Base-by-base conservation (phyloP, 2,329 filamentous ascomycete genomes). In the Trichoderma afroharzianum region DNA sequence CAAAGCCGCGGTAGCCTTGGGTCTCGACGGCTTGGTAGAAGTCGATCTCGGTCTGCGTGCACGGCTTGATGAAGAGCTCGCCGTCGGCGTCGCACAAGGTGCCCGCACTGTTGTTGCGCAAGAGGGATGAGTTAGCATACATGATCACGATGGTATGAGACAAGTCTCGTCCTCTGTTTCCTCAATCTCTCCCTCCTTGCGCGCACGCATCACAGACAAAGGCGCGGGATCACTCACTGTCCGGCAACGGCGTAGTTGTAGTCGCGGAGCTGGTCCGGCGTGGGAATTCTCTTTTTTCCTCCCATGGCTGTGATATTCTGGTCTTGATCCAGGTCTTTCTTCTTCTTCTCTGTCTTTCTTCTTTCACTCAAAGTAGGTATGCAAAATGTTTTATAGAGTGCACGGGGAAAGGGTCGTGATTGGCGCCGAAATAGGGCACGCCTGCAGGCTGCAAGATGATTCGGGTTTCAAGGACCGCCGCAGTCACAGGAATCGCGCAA, bases 51-150 rank as follows among this genome's bases (percentile, higher is more conserved):
- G 90, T 87, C 74, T 90, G 83, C 0, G 93, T 97, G 81, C 95
- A 98, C 21, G 96, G 96, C 82, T 99, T 99, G 79, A 98, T 93
- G 80, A 99, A 93, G 39, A 98, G 86, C 74, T 92, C 89, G 79
- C 96, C 96, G 68, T 93, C 90, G 70, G 88, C 86, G 78, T 97
- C 94, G 79, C 92, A 94, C 77, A 97, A 88, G 61, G 97, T 95
- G 74, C 96, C 96, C 76, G 97, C 95, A 83, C 95, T 98, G 79
- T 24, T 26, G 36, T 26, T 26, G 28, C 50, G 62, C 55, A 64
- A 26, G 43, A 26, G 43, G 47, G 6, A 47, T 64, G 43, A 28
- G n/a, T 70, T 55, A 70, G 71, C 63, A 67, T 36, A 47, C 21
- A 50, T 3, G 30, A 32, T 32, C n/a, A 14, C 26, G 26, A 58